Base-by-base conservation (phyloP, 306 rosid genomes). In the Vigna mungo region DNA sequence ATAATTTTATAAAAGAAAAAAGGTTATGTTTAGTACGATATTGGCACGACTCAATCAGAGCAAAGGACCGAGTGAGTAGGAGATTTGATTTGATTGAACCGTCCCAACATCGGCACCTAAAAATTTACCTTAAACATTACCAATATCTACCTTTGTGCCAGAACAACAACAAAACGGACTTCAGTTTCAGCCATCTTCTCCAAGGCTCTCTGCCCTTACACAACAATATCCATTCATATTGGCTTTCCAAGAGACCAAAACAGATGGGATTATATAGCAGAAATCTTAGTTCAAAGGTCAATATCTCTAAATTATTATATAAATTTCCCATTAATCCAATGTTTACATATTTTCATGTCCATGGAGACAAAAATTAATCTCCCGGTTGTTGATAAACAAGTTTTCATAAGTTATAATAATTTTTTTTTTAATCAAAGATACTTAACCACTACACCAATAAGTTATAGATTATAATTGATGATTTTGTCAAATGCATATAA, bases 31-130 rank as follows among this genome's bases (percentile, higher is more conserved):
- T 25, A 25, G 4, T 25, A 25, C 3, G 97, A 93, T 93, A 91
- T 93, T 93, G 96, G 93, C 96, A 85, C 95, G 93, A 88, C 96
- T 91, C 93, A 91, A 93, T 90, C 94, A 89, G 43, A 93, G 48
- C 70, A 88, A 93, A 90, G 71, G 86, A 88, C 90, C 85, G 87
- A 67, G 62, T 17, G 14, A 41, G 37, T 64, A 84, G 72, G 92
- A 88, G 85, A 86, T 91, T 91, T 91, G 78, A 85, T 91, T 91
- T 87, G 93, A 88, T 91, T 91, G 93, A 93, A 58, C 84, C 75
- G 76, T 87, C 72, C 98, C 98, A 93, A 93, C 87, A 89, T 89
- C 95, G 1, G 41, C 32, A 48, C 14, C 18, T 44, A 21, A 74
- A 60, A 78, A 43, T 0, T 16, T 49, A 23, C 17, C 1, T 25